Conservation (phyloP, 495 filamentous ascomycete species). For the Aspergillus hancockii region DNA sequence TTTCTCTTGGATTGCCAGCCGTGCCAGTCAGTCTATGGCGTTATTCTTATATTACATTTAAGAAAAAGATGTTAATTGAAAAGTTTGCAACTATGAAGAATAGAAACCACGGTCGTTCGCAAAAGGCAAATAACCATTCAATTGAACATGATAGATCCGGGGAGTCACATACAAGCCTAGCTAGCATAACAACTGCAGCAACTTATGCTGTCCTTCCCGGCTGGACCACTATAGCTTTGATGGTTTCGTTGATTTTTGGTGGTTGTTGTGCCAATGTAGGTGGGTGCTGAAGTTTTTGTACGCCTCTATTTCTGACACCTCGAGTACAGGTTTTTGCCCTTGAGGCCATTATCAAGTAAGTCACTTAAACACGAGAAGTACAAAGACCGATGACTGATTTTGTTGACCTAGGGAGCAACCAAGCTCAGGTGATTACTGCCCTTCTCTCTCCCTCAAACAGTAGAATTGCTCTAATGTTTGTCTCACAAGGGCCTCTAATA, state of each 20-base stretch:
- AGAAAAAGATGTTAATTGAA: no score
- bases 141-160: background rate
- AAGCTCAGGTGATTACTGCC: slow-evolving; percentile 33
- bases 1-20: no score
- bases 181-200: slow-evolving; percentile 34
- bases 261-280: slow-evolving; percentile 96
- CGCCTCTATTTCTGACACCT: slow-evolving; percentile 24
- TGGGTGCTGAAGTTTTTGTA: slow-evolving; percentile 17
- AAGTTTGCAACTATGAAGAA: no score
- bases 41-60: no score
- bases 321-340: slow-evolving; percentile 78
- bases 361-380: slow-evolving; percentile 23
- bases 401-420: slow-evolving; percentile 34
- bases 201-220: slow-evolving; percentile 59
- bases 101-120: background rate
- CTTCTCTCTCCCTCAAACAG: background rate
- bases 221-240: slow-evolving; percentile 67
- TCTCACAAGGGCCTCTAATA: slow-evolving; percentile 71
- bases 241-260: slow-evolving; percentile 89
- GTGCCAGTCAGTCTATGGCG: no score
- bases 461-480: background rate
- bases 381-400: slow-evolving; percentile 16
- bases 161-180: slow-evolving; percentile 31
- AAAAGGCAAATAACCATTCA: background rate
- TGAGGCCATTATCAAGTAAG: slow-evolving; percentile 93